Conservation (phyloP, 352 stramenopile species). For the Phytopythium chamaehyphon region DNA sequence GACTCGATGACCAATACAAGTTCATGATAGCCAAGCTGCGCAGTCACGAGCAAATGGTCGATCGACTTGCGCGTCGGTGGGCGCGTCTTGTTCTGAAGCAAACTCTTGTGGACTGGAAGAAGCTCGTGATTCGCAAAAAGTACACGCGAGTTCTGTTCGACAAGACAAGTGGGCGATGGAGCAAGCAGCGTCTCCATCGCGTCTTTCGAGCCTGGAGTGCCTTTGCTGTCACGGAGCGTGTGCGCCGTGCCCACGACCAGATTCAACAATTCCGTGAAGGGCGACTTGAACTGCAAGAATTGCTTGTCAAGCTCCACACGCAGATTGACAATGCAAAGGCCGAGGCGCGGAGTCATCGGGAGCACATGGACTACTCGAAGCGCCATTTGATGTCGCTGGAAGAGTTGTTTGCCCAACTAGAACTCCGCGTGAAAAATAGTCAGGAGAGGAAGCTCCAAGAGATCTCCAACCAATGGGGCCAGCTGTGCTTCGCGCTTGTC, state of each 20-base stretch:
- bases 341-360: slow-evolving; percentile 40
- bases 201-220: slow-evolving; percentile 46
- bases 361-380: slow-evolving; percentile 60
- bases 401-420: slow-evolving; percentile 47
- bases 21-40: slow-evolving; percentile 58
- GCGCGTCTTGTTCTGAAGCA: slow-evolving; percentile 42
- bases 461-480: slow-evolving; percentile 63
- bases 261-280: slow-evolving; percentile 48
- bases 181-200: slow-evolving; percentile 35
- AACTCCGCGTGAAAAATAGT: slow-evolving; percentile 38
- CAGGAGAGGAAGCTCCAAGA: slow-evolving; percentile 56
- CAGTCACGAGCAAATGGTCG: slow-evolving; percentile 61
- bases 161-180: slow-evolving; percentile 51
- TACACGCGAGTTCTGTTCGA: slow-evolving; percentile 64
- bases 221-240: slow-evolving; percentile 30
- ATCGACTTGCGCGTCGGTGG: slow-evolving; percentile 52
- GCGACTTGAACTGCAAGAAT: slow-evolving; percentile 45
- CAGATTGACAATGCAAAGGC: slow-evolving; percentile 49
- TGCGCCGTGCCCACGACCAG: slow-evolving; percentile 24
- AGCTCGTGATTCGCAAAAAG: slow-evolving; percentile 68
- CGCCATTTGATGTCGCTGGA: slow-evolving; percentile 51
- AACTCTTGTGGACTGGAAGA: slow-evolving; percentile 65
- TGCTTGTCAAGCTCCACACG: slow-evolving; percentile 37
- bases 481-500: slow-evolving; percentile 53
- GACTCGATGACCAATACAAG: slow-evolving; percentile 36